These are phyloP conservation scores for Durotheca rogersii DNA, from an alignment of 495 filamentous ascomycete species.

Conservation along the genomic window DNA sequence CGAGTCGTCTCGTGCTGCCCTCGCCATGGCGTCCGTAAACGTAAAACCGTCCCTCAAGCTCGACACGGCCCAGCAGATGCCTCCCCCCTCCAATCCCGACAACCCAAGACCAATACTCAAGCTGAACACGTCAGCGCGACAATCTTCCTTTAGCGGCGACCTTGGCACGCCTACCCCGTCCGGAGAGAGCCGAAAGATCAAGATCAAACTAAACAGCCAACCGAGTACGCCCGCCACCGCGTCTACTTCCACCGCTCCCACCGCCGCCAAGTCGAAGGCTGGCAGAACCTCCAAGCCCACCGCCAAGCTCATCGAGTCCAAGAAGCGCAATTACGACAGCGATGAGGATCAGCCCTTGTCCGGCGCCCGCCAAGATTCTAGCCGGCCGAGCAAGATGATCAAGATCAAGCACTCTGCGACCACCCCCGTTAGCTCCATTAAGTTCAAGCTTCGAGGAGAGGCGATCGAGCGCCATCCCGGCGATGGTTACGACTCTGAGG, in stretches of 20 bases:
- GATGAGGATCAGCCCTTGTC: constrained; percentile 43
- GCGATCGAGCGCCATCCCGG: constrained; percentile 65
- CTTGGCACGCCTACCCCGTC: constrained; percentile 42
- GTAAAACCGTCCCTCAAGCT: constrained; percentile 32
- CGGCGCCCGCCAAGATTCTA: constrained; percentile 23
- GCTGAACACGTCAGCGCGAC: constrained; percentile 35
- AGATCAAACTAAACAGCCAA: constrained; percentile 52
- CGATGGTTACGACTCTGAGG: constrained; percentile 96
- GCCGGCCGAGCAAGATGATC: constrained; percentile 41
- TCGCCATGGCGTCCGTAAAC: constrained; percentile 28
- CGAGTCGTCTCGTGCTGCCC: background rate
- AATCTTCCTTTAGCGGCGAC: constrained; percentile 28
- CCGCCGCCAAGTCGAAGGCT: constrained; percentile 48
- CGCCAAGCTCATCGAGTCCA: constrained; percentile 43
- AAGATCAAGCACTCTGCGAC: constrained; percentile 36
- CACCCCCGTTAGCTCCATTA: constrained; percentile 48
- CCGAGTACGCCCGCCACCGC: constrained; percentile 46
- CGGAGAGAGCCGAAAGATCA: constrained; percentile 49
- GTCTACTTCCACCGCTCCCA: constrained; percentile 21
- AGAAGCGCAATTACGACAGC: constrained; percentile 50
- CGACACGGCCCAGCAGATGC: constrained; percentile 31
- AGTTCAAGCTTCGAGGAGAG: constrained; percentile 58
- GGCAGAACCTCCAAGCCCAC: constrained; percentile 50
- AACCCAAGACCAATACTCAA: constrained; percentile 38
- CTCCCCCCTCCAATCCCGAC: constrained; percentile 23